A percentile compares a stretch with the other conserved stretches of the same genome.
Evolutionary conservation across 768 basidiomycete genomes (phyloP).

Genomic region (Boletus reticuloceps): DNA sequence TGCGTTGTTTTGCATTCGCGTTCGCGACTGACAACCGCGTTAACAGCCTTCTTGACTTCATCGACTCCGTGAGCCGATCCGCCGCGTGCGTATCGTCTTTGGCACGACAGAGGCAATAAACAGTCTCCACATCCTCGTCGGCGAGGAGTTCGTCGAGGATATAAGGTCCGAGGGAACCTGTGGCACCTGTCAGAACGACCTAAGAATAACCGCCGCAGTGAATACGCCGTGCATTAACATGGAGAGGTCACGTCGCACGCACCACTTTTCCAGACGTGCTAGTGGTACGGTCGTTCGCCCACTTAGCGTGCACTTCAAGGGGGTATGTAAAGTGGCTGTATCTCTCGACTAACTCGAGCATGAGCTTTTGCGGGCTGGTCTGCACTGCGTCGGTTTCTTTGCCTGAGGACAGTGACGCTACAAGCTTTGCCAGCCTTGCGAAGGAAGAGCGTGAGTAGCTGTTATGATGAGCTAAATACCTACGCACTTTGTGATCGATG

Average conservation of each 20-base stretch:
- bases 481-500: conserved; percentile 39
- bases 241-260: not conserved
- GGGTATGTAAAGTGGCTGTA: conserved; percentile 23
- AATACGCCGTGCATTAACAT: not conserved
- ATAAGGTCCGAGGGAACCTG: conserved; percentile 54
- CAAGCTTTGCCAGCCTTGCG: conserved; percentile 39
- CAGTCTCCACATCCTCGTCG: conserved; percentile 35
- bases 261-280: conserved; percentile 15
- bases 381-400: conserved; percentile 15
- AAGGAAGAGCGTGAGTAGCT: not conserved
- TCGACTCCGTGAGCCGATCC: conserved; percentile 40
- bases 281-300: conserved; percentile 9
- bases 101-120: conserved; percentile 53
- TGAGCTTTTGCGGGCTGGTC: conserved; percentile 34
- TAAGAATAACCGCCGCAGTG: not conserved
- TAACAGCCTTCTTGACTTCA: conserved; percentile 36
- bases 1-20: conserved; percentile 17
- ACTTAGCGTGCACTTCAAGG: not conserved
- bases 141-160: conserved; percentile 45
- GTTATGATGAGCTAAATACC: not conserved
- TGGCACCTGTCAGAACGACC: conserved; percentile 48
- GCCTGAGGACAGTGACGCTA: conserved; percentile 36
- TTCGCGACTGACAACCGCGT: conserved; percentile 2
- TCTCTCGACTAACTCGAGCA: conserved; percentile 48
- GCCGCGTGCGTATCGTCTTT: conserved; percentile 42